Evolutionary conservation across 805 yeast genomes (phyloP).

Genomic region (Peterozyma toletana): DNA sequence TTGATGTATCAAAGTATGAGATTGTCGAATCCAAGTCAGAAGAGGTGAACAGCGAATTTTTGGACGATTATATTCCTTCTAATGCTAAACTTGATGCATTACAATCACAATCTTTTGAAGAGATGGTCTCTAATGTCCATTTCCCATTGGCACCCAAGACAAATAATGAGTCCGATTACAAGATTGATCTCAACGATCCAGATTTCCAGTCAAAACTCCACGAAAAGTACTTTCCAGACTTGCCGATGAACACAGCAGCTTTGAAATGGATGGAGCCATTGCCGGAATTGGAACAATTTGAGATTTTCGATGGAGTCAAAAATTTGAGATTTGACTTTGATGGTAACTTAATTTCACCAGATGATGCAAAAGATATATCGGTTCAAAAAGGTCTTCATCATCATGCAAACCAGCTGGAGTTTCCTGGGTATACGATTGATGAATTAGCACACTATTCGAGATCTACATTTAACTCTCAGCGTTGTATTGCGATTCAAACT

Average conservation of each 20-base stretch:
- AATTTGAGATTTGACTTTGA: constrained; percentile 84
- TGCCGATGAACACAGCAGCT: constrained; percentile 75
- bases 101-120: constrained; percentile 34
- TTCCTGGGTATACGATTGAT: constrained; percentile 86
- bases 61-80: constrained; percentile 45
- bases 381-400: constrained; percentile 76
- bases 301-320: constrained; percentile 40
- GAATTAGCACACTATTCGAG: constrained; percentile 78
- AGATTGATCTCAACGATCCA: constrained; percentile 66
- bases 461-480: constrained; percentile 76
- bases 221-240: constrained; percentile 80
- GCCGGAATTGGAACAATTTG: constrained; percentile 27
- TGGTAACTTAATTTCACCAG: constrained; percentile 59
- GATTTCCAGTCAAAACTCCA: constrained; percentile 73
- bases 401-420: constrained; percentile 79
- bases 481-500: constrained; percentile 81
- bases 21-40: constrained; percentile 13
- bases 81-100: constrained; percentile 30
- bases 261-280: constrained; percentile 89
- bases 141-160: constrained; percentile 45
- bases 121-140: constrained; percentile 44
- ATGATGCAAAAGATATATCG: constrained; percentile 35
- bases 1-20: not conserved
- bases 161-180: constrained; percentile 19
- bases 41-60: constrained; percentile 39